Evolutionary conservation across 2,329 filamentous ascomycete species (phyloP).

Genomic region (Clarireedia paspali): DNA sequence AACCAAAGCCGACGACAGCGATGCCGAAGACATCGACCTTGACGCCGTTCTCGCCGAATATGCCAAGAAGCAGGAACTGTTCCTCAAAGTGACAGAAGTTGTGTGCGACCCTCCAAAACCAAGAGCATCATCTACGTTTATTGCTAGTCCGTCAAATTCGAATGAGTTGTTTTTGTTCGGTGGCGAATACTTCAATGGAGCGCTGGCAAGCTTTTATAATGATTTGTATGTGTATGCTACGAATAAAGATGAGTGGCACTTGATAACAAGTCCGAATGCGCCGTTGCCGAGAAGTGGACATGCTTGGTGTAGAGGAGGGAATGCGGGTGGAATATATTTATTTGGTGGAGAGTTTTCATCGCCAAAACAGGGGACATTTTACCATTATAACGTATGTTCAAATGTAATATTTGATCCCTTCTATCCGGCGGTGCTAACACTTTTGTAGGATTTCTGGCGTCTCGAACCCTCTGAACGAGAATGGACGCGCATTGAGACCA

Average conservation of each 20-base stretch:
- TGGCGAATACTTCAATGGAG: constrained; percentile 93
- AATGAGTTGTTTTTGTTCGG: constrained; percentile 90
- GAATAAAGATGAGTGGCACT: constrained; percentile 82
- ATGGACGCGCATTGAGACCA: constrained; percentile 81
- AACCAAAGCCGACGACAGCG: constrained; percentile 64
- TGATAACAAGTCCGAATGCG: constrained; percentile 83
- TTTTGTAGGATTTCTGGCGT: constrained; percentile 61
- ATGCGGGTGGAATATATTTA: constrained; percentile 74
- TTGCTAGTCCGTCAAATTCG: constrained; percentile 77
- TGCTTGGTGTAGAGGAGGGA: constrained; percentile 87
- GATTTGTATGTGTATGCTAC: constrained; percentile 65
- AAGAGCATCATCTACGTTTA: constrained; percentile 70
- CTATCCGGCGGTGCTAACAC: neutral
- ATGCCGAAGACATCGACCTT: constrained; percentile 86
- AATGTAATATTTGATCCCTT: neutral
- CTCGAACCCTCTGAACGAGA: constrained; percentile 78
- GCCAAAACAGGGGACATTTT: constrained; percentile 96
- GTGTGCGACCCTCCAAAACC: constrained; percentile 66
- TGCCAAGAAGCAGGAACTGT: constrained; percentile 85
- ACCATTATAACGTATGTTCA: constrained; percentile 75
- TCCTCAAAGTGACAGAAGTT: constrained; percentile 85
- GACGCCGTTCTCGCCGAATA: constrained; percentile 92
- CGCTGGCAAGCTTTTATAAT: constrained; percentile 66
- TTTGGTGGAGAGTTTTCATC: constrained; percentile 96
- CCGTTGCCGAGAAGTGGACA: constrained; percentile 87